Conservation (phyloP, 1,139 yeast genomes). For the Sugiyamaella pinicola region DNA sequence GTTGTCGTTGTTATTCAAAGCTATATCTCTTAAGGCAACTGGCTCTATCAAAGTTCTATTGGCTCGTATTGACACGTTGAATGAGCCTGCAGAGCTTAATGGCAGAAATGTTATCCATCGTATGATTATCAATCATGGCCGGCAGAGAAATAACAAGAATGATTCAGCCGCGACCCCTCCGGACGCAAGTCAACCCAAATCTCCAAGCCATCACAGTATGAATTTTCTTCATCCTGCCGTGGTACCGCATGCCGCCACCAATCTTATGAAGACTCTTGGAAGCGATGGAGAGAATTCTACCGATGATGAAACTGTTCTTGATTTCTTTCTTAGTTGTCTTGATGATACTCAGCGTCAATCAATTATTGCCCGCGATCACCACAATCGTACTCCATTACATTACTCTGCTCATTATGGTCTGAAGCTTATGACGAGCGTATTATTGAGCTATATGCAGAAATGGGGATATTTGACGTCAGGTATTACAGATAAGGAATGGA, state of each 20-base stretch:
- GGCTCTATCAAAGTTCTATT: conserved; percentile 62
- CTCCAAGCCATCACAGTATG: conserved; percentile 21
- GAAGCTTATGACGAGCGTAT: conserved; percentile 58
- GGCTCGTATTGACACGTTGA: conserved; percentile 49
- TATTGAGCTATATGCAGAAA: conserved; percentile 54
- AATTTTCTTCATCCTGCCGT: conserved; percentile 51
- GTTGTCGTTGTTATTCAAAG: conserved; percentile 62
- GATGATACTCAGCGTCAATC: conserved; percentile 56
- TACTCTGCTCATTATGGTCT: conserved; percentile 89
- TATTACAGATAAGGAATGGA: conserved; percentile 72
- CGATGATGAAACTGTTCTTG: conserved; percentile 55
- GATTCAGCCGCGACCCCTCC: conserved; percentile 1
- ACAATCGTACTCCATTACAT: conserved; percentile 83
- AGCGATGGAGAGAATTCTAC: conserved; percentile 57
- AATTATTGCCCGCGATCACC: conserved; percentile 69
- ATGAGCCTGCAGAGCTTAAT: conserved; percentile 73
- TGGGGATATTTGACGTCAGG: conserved; percentile 55
- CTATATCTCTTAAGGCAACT: conserved; percentile 55
- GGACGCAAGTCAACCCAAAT: conserved; percentile 4
- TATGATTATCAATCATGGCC: conserved; percentile 74
- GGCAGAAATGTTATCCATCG: conserved; percentile 87
- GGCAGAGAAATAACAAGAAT: conserved; percentile 42
- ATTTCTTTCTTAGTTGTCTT: conserved; percentile 55
- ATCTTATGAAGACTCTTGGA: conserved; percentile 53
- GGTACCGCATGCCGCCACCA: conserved; percentile 49